Conservation (phyloP, 1,139 yeast species). For the Pichia sp. region DNA sequence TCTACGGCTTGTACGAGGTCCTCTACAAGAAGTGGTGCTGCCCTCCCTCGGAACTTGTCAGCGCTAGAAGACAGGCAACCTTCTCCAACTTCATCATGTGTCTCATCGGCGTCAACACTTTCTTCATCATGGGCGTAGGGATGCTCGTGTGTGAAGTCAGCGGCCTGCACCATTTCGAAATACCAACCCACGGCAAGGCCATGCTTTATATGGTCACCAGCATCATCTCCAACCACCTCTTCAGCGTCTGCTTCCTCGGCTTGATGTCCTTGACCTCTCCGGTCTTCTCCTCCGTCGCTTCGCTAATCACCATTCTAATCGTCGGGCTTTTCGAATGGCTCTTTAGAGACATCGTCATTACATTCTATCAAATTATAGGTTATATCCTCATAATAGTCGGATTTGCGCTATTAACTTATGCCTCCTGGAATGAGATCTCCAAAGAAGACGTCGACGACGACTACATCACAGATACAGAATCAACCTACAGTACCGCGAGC, state of each 20-base stretch:
- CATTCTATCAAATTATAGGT: constrained; percentile 49
- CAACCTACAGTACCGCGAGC: constrained; percentile 16
- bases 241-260: constrained; percentile 69
- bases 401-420: constrained; percentile 61
- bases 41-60: constrained; percentile 58
- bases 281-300: constrained; percentile 77
- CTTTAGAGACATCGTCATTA: constrained; percentile 54
- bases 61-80: constrained; percentile 53
- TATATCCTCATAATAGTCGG: constrained; percentile 61
- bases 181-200: constrained; percentile 43
- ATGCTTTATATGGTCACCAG: constrained; percentile 49
- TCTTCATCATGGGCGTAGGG: constrained; percentile 45
- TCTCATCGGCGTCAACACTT: constrained; percentile 57
- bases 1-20: constrained; percentile 84
- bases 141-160: constrained; percentile 49
- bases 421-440: constrained; percentile 70
- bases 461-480: constrained; percentile 32
- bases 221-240: constrained; percentile 57
- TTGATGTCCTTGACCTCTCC: constrained; percentile 85
- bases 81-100: constrained; percentile 56
- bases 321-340: constrained; percentile 79
- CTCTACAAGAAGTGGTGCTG: constrained; percentile 72
- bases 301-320: constrained; percentile 70
- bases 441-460: constrained; percentile 58
- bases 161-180: constrained; percentile 56